Percentiles rank a stretch among this genome's conserved stretches.
Conservation (phyloP, 2,329 filamentous ascomycete genomes). For the Colletotrichum magnum region DNA sequence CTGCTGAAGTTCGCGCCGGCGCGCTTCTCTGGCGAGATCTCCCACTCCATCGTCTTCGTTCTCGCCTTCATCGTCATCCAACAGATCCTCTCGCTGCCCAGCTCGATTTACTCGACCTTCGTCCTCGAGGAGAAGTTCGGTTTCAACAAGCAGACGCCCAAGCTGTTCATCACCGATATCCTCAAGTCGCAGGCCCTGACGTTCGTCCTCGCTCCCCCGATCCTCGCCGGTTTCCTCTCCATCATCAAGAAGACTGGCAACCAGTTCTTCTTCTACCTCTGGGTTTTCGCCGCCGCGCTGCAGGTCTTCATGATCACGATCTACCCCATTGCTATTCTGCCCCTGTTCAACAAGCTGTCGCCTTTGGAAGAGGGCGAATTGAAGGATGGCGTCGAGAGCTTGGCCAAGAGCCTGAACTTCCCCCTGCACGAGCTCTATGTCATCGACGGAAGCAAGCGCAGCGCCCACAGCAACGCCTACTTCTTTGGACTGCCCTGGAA, state of each 20-base stretch:
- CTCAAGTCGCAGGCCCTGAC: constrained; percentile 90
- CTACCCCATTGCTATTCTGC: constrained; percentile 94
- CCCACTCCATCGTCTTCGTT: constrained; percentile 93
- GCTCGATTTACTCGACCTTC: constrained; percentile 93
- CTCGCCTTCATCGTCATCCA: constrained; percentile 88
- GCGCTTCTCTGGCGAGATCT: constrained; percentile 90
- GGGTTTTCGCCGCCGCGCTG: constrained; percentile 90
- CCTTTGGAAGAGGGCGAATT: constrained; percentile 89
- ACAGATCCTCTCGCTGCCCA: constrained; percentile 83
- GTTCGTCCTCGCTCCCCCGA: constrained; percentile 84
- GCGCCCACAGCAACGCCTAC: constrained; percentile 90
- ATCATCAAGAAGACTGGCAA: constrained; percentile 96
- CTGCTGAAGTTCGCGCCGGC: constrained; percentile 81
- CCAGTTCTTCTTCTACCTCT: constrained; percentile 98
- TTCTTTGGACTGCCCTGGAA: constrained; percentile 99
- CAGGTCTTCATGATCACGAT: constrained; percentile 97
- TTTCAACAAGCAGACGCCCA: constrained; percentile 97
- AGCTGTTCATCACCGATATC: constrained; percentile 90
- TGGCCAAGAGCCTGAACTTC: constrained; percentile 89
- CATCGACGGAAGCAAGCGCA: constrained; percentile 92
- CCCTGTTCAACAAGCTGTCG: constrained; percentile 98
- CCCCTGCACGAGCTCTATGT: constrained; percentile 94
- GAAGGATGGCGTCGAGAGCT: constrained; percentile 87
- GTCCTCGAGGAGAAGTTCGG: constrained; percentile 97
- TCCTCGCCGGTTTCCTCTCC: constrained; percentile 91